Evolutionary conservation across 2,329 filamentous ascomycete species (phyloP).

Genomic region (Trichoderma sp.): DNA sequence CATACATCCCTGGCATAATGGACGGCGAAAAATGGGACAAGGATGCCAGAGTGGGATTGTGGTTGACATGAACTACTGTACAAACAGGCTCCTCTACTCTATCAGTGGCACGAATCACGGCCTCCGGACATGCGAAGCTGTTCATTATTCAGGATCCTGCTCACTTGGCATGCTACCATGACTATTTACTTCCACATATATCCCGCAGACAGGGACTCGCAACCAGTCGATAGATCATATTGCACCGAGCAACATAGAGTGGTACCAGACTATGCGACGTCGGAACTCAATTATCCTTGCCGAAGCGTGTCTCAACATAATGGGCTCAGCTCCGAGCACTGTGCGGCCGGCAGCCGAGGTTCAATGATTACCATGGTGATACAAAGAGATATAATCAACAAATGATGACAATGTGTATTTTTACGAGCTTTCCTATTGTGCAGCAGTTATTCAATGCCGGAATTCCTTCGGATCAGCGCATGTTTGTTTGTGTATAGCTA

Average conservation of each 20-base stretch:
- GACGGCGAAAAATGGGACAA: neutral
- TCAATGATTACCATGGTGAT: neutral
- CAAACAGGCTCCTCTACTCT: neutral
- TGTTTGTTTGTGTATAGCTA: neutral
- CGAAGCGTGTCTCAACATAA: slow-evolving; percentile 3
- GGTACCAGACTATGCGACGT: neutral
- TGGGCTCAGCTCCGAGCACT: slow-evolving; percentile 6
- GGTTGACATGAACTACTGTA: neutral
- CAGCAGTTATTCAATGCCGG: neutral
- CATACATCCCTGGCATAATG: neutral
- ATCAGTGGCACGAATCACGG: neutral
- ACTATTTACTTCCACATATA: neutral
- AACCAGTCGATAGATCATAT: slow-evolving; percentile 3
- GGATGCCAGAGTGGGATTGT: neutral
- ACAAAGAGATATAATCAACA: neutral
- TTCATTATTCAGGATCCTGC: neutral
- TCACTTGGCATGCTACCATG: neutral
- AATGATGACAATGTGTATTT: neutral
- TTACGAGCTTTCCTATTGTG: neutral
- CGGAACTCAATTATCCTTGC: slow-evolving; percentile 8
- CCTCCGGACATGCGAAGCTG: neutral
- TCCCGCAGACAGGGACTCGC: neutral
- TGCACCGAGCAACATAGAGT: neutral
- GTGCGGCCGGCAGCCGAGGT: neutral
- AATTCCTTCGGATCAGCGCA: neutral